Conservation (phyloP, 2,329 filamentous ascomycete species). For the Botryotinia narcissicola region DNA sequence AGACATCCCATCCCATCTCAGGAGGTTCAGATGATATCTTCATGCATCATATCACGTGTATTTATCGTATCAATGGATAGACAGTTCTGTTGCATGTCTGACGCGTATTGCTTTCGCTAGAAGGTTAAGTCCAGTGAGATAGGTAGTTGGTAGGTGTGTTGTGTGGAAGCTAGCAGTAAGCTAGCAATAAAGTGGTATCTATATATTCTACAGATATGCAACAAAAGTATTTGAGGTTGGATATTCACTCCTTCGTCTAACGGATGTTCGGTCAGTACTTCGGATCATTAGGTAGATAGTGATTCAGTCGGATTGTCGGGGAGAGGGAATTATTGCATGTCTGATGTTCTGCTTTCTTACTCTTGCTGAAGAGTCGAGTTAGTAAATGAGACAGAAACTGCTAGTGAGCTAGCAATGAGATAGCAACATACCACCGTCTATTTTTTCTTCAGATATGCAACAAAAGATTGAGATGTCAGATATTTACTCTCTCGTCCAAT, state of each 20-base stretch:
- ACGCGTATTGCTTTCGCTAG: neutral
- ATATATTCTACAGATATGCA: neutral
- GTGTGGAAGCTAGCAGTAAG: neutral
- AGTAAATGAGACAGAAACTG: no score
- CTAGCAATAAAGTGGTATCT: neutral
- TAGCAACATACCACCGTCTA: no score
- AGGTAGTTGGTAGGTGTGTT: neutral
- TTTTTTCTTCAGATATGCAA: no score
- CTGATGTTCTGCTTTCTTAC: no score
- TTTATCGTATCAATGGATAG: neutral
- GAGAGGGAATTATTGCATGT: no score
- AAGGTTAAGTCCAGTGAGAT: accelerated
- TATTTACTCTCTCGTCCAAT: no score
- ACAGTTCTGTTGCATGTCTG: neutral
- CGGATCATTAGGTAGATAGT: neutral
- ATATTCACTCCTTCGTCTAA: neutral
- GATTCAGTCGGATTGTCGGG: no score
- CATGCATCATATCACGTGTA: neutral
- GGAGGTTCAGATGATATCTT: neutral
- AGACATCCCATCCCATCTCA: neutral
- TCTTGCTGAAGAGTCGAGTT: no score
- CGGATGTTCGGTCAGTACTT: neutral
- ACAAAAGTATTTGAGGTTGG: neutral
- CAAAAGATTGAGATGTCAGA: no score
- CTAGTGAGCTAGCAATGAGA: no score